phyloP scores from a whole-genome alignment of 2,329 filamentous ascomycete species.

The Pseudogymnoascus sp. region DNA sequence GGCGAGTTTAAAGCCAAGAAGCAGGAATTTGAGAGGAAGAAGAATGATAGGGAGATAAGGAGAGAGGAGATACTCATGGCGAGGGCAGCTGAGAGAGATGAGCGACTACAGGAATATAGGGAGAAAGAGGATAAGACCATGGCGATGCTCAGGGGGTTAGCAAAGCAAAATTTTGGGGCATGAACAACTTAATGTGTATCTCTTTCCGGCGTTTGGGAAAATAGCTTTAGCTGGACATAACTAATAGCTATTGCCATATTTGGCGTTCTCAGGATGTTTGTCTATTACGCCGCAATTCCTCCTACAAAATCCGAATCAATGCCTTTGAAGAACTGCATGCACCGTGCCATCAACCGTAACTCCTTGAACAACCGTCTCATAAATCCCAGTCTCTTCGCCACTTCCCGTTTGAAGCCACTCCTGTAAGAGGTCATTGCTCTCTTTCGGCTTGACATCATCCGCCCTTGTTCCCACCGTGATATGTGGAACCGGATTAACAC shows the following conservation, averaged over 20 bases:
- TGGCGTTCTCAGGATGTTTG: background rate
- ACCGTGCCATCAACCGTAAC: conserved; percentile 24
- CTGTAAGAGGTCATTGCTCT: conserved; percentile 79
- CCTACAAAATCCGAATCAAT: background rate
- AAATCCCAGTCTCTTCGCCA: conserved; percentile 25
- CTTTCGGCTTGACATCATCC: conserved; percentile 72
- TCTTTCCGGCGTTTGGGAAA: background rate
- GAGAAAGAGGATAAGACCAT: conserved; percentile 79
- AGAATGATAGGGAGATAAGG: conserved; percentile 74
- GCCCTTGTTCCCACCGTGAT: conserved; percentile 81
- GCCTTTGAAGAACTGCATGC: conserved; percentile 18
- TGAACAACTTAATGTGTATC: background rate
- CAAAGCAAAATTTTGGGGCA: conserved; percentile 65
- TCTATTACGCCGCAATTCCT: background rate
- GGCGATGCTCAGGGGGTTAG: conserved; percentile 69
- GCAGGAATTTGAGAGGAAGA: conserved; percentile 59
- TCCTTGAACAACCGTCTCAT: conserved; percentile 23
- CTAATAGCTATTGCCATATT: background rate
- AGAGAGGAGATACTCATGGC: conserved; percentile 74
- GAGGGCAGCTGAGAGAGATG: conserved; percentile 69
- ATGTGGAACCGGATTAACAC: conserved; percentile 71
- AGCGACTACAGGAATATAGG: conserved; percentile 59
- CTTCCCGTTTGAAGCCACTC: conserved; percentile 61
- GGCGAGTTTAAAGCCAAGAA: conserved; percentile 62
- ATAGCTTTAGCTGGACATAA: background rate